Evolutionary conservation across 2,329 filamentous ascomycete species (phyloP), one percentile per base, ranked within the genome.

Genomic region (Ambrosiella xylebori): DNA sequence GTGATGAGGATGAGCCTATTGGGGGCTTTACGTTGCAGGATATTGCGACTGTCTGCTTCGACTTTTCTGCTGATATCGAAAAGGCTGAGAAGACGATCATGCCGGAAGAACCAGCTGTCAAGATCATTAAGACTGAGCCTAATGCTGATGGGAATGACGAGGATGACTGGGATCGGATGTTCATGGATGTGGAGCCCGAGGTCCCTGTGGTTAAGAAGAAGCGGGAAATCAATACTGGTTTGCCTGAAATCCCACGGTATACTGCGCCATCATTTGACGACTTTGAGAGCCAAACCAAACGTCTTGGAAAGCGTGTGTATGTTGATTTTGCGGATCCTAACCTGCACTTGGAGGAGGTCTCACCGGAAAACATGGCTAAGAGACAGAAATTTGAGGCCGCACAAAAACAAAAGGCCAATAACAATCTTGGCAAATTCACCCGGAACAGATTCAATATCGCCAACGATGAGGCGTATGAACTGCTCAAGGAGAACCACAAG

Each of bases 401-500:
- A 62, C 76, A 79, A 62, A 84, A 79, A 69, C 82, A 78, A 62
- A 82, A 82, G 73, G 81, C 79, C 7, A 84, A 80, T 59, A 81
- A 82, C 13, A 84, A 82, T 55, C 72, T 88, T 47, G 81, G 83
- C 2, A 85, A 84, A 57, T 82, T 87, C 58, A 77, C 95, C 40
- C 80, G 80, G 41, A 80, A 85, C 63, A 84, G 91, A 47, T 98
- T 95, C 76, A 97, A 97, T 67, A 86, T 94, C 60, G 95, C 90
- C 37, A 97, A 97, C 62, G 93, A 98, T 66, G 86, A 93, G 60
- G 90, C 90, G 1, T 98, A 98, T 68, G 90, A 97, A 66, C 81
- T 89, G 61, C 79, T 98, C 50, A 97, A 97, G 70, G 89, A 95
- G 69, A 97, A 96, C 66, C 90, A 95, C 66, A 88, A 95, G 71